Percentiles rank a stretch among this genome's conserved stretches.
Evolutionary conservation across 1,139 yeast species (phyloP).

Genomic region (Candida frijolesensis): DNA sequence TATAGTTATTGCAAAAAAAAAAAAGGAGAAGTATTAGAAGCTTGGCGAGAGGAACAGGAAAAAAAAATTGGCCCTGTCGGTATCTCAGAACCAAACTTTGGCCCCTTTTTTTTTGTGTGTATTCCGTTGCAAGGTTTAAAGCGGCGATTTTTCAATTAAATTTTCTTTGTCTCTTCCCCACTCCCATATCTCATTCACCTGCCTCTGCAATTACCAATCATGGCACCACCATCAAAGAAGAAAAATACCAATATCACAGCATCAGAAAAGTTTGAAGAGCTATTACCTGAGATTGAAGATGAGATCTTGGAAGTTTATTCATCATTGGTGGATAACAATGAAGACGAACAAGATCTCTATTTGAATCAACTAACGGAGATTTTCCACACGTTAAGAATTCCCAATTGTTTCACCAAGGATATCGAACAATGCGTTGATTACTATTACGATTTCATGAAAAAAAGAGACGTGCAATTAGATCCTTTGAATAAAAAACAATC

Average conservation of each 20-base stretch:
- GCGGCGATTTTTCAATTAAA: neutral
- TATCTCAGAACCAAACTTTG: neutral
- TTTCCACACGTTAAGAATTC: slow-evolving; percentile 30
- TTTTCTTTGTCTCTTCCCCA: neutral
- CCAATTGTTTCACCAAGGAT: slow-evolving; percentile 35
- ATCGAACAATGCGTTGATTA: slow-evolving; percentile 35
- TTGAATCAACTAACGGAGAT: slow-evolving; percentile 30
- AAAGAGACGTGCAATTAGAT: slow-evolving; percentile 9
- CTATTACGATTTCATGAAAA: slow-evolving; percentile 31
- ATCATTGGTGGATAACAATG: slow-evolving; percentile 20
- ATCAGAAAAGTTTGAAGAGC: slow-evolving; percentile 10
- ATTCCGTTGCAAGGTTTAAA: no score
- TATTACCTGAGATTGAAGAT: slow-evolving; percentile 26
- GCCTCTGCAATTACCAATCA: neutral
- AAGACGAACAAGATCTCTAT: slow-evolving; percentile 32
- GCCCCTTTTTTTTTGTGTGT: neutral
- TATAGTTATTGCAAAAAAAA: neutral
- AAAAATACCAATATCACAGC: slow-evolving; percentile 6
- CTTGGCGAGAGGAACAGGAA: neutral
- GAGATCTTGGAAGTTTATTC: slow-evolving; percentile 34
- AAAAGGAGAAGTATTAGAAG: neutral
- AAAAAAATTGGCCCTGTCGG: neutral
- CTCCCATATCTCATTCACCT: neutral
- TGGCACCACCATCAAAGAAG: slow-evolving; percentile 11
- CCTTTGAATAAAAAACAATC: slow-evolving; percentile 20